These are phyloP conservation scores for Pyronema omphalodes DNA, from an alignment of 495 filamentous ascomycete species.

Conservation along the genomic window DNA sequence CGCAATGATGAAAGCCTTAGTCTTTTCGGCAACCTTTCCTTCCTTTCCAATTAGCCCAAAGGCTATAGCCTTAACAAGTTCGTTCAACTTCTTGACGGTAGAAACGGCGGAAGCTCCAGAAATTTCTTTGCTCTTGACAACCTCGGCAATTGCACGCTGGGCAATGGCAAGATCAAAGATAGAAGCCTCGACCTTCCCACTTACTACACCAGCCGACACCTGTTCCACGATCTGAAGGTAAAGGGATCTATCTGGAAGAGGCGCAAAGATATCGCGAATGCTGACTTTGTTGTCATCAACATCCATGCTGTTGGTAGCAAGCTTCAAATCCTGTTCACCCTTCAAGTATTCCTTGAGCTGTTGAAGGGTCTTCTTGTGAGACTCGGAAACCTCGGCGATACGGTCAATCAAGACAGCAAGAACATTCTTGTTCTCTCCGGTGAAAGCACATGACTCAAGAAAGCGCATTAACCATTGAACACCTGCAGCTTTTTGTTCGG, in stretches of 20 bases:
- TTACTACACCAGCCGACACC: slow-evolving; percentile 1
- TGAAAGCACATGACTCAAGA: slow-evolving; percentile 14
- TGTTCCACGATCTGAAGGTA: not conserved
- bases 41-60: not conserved
- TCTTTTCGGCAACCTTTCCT: not conserved
- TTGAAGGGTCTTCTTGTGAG: slow-evolving; percentile 1
- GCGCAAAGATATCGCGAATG: not conserved
- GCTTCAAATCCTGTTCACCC: not conserved
- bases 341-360: not conserved
- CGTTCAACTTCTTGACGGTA: not conserved
- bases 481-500: slow-evolving; percentile 6
- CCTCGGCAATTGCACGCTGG: not conserved
- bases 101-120: not conserved
- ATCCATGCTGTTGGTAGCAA: not conserved
- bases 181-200: slow-evolving; percentile 14
- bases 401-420: slow-evolving; percentile 13
- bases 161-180: slow-evolving; percentile 15
- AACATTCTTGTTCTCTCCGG: slow-evolving; percentile 18
- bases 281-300: not conserved
- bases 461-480: slow-evolving; percentile 18
- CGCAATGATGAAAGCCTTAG: not conserved
- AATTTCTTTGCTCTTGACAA: not conserved
- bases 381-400: slow-evolving; percentile 4
- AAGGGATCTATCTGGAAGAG: not conserved
- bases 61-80: not conserved